These are phyloP conservation scores for Zelopaecilomyces penicillatus DNA, from an alignment of 2,329 filamentous ascomycete species.

Conservation along the genomic window DNA sequence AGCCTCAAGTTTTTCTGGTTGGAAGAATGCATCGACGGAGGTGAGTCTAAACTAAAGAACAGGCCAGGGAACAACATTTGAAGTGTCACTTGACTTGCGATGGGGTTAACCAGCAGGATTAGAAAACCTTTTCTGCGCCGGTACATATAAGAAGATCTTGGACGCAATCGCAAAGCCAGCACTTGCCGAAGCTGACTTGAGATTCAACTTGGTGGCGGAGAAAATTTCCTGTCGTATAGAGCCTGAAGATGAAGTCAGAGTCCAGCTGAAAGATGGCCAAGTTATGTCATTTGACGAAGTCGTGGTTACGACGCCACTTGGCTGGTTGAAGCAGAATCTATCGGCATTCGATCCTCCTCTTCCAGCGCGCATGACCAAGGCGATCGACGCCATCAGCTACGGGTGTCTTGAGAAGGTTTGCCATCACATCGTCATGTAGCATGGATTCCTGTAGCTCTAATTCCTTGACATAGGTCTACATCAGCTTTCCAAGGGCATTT, in stretches of 20 bases:
- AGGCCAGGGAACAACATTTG: background rate
- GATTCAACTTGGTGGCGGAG: constrained; percentile 38
- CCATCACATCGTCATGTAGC: background rate
- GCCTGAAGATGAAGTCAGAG: constrained; percentile 26
- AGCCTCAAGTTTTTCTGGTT: constrained; percentile 72
- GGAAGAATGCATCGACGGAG: constrained; percentile 68
- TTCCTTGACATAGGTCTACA: constrained; percentile 35
- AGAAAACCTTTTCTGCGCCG: constrained; percentile 54
- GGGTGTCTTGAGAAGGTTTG: constrained; percentile 62
- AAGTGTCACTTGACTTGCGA: background rate
- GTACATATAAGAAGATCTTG: constrained; percentile 52
- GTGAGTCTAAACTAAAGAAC: constrained; percentile 25
- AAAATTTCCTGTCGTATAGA: constrained; percentile 29
- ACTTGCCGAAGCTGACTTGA: constrained; percentile 45
- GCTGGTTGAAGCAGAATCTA: constrained; percentile 56
- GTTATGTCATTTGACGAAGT: constrained; percentile 55
- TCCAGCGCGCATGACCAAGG: constrained; percentile 46
- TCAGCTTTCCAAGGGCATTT: constrained; percentile 68
- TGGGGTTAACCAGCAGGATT: background rate
- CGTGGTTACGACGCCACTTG: constrained; percentile 59
- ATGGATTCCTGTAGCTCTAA: background rate
- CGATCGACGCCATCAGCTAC: constrained; percentile 58
- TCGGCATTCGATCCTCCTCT: constrained; percentile 54
- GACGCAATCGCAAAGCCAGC: constrained; percentile 50
- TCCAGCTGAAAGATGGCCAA: constrained; percentile 39